Evolutionary conservation across 2,329 filamentous ascomycete genomes (phyloP).

Genomic region (Ophiostoma tasmaniense): DNA sequence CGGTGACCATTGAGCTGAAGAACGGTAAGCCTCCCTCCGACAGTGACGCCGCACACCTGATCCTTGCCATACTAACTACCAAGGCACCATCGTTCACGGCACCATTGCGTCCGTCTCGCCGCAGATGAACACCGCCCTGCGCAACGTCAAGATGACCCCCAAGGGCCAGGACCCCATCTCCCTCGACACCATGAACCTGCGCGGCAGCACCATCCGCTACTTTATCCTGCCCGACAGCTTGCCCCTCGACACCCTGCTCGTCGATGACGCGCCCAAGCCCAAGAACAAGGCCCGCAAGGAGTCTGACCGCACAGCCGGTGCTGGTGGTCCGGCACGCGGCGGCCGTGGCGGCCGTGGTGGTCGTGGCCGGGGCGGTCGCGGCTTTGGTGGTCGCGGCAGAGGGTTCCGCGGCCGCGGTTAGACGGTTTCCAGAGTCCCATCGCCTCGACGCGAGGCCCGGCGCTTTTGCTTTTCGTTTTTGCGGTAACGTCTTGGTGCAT

Average conservation of each 20-base stretch:
- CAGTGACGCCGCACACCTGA: slow-evolving; percentile 4
- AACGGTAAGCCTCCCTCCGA: slow-evolving; percentile 58
- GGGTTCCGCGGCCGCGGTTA: slow-evolving; percentile 20
- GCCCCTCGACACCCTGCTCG: slow-evolving; percentile 86
- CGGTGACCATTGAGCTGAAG: slow-evolving; percentile 95
- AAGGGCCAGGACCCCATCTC: slow-evolving; percentile 79
- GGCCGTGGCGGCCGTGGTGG: slow-evolving; percentile 30
- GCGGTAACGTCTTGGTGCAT: slow-evolving; percentile 8
- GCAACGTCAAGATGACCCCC: slow-evolving; percentile 92
- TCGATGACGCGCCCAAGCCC: slow-evolving; percentile 94
- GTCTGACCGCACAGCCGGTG: slow-evolving; percentile 50
- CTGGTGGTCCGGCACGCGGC: slow-evolving; percentile 39
- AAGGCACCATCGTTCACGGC: slow-evolving; percentile 91
- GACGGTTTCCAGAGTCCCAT: not conserved
- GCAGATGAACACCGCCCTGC: slow-evolving; percentile 96
- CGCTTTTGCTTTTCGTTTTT: slow-evolving; percentile 4
- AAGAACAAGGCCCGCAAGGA: slow-evolving; percentile 99
- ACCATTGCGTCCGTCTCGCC: slow-evolving; percentile 95
- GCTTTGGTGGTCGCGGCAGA: slow-evolving; percentile 17
- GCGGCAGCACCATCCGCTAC: slow-evolving; percentile 92
- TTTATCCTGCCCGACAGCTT: slow-evolving; percentile 93
- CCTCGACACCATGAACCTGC: slow-evolving; percentile 93
- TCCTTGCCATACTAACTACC: not conserved
- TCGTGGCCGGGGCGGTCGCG: slow-evolving; percentile 23
- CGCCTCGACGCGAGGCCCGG: not conserved